Evolutionary conservation across 1,139 yeast genomes (phyloP).

Genomic region (Debaryomyces robertsiae): DNA sequence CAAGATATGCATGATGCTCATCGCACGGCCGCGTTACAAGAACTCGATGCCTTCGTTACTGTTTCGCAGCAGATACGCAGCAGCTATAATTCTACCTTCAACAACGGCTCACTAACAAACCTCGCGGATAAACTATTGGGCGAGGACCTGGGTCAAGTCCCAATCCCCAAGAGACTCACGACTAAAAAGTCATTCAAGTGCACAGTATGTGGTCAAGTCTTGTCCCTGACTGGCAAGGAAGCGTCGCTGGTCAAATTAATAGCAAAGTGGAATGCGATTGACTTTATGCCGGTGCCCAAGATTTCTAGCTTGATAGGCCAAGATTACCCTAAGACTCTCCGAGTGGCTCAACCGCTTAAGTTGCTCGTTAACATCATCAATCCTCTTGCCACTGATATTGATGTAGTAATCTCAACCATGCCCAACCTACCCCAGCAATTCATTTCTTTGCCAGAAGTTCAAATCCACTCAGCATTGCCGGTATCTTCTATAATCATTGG

Average conservation of each 20-base stretch:
- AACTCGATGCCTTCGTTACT: slow-evolving; percentile 3
- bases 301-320: slow-evolving; percentile 15
- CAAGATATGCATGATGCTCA: slow-evolving; percentile 8
- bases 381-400: slow-evolving; percentile 25
- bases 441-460: slow-evolving; percentile 9
- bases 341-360: slow-evolving; percentile 17
- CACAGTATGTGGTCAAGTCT: slow-evolving; percentile 28
- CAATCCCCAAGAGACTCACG: slow-evolving; percentile 29
- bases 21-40: neutral
- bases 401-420: slow-evolving; percentile 21
- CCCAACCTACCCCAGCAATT: slow-evolving; percentile 13
- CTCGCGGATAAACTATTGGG: neutral
- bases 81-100: slow-evolving; percentile 4
- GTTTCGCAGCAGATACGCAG: slow-evolving; percentile 7
- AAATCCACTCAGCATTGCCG: slow-evolving; percentile 28
- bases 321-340: slow-evolving; percentile 15
- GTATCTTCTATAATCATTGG: slow-evolving; percentile 24
- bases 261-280: slow-evolving; percentile 37
- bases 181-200: slow-evolving; percentile 31
- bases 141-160: slow-evolving; percentile 15
- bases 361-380: slow-evolving; percentile 34
- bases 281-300: slow-evolving; percentile 33
- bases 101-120: slow-evolving; percentile 1
- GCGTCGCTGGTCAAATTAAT: slow-evolving; percentile 34
- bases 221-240: slow-evolving; percentile 31